Evolutionary conservation across 2,329 filamentous ascomycete genomes (phyloP), one percentile per base, ranked within the genome.

Genomic region (Sphaceloma murrayae): DNA sequence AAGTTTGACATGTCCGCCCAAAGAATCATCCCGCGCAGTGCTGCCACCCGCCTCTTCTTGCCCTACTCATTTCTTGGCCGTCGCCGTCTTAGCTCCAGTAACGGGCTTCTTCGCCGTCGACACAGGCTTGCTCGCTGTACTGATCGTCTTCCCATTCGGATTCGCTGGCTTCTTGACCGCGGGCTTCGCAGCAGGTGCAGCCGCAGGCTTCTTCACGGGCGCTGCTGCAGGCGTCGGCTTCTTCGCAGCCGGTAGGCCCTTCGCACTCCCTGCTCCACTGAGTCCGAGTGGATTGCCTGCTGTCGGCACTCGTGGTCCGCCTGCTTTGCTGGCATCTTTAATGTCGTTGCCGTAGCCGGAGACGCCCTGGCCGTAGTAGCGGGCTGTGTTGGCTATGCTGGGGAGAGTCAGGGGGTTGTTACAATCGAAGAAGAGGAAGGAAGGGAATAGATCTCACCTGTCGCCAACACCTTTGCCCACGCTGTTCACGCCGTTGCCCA

Each of bases 341-440:
- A 72, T 64, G 22, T 62, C 61, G 53, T 72, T 71, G 18, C 68
- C 68, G 47, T 71, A 70, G 30, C 65, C 66, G 31, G 67, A 63
- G 2, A 71, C 64, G 34, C 63, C 59, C 52, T 70, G 66, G 44
- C 66, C 68, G 68, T 67, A 70, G 34, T 56, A 54, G 31, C 66
- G 62, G 2, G 67, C 64, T 3, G 65, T 62, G 46, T 65, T 62
- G 34, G 68, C 55, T 32, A 72, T 63, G 29, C 66, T 67, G 48
- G 16, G 29, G 7, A 29, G 10, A 16, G 33, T 47, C 11, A 36
- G 45, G 5, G 5, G 3, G 17, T 29, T 17, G 19, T 22, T n/a
- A 34, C 19, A 43, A 26, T 38, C 43, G 9, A 42, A 6, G 32
- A 16, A 34, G 11, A 26, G 17, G 14, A 33, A 2, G 13, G 27